Conservation (phyloP, 441 rosid species). For the Euphorbia celastroides region DNA sequence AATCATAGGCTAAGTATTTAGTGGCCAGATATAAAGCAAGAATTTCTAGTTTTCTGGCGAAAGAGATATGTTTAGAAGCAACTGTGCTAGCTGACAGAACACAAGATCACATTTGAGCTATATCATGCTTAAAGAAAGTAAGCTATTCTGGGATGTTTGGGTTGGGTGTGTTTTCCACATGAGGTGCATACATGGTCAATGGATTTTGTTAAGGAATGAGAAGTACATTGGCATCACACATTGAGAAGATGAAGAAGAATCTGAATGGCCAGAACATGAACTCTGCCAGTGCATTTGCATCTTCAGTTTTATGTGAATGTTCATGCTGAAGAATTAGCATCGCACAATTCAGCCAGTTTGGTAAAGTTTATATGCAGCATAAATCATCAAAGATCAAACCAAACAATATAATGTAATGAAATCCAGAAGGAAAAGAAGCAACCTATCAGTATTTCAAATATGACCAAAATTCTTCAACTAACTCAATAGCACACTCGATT, state of each 20-base stretch:
- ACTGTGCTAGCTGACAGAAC: background rate
- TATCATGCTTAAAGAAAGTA: background rate
- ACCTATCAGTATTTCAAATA: background rate
- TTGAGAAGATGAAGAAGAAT: background rate
- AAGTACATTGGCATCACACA: background rate
- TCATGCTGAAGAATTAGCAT: background rate
- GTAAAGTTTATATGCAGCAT: background rate
- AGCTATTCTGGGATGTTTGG: background rate
- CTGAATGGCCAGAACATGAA: background rate
- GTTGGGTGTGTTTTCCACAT: background rate
- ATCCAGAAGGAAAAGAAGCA: background rate
- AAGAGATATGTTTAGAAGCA: background rate
- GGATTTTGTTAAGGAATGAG: background rate
- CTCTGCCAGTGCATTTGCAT: background rate
- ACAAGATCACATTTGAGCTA: background rate
- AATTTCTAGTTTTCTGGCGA: background rate
- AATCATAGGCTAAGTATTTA: slow-evolving; percentile 14
- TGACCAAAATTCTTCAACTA: background rate
- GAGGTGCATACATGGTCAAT: no score
- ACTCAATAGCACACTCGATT: background rate
- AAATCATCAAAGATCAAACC: background rate
- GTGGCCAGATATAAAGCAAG: background rate
- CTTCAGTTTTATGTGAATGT: background rate
- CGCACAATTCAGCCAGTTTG: background rate
- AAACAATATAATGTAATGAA: background rate